phyloP scores from a whole-genome alignment of 345 rosid species.

The Pugionium cornutum region DNA sequence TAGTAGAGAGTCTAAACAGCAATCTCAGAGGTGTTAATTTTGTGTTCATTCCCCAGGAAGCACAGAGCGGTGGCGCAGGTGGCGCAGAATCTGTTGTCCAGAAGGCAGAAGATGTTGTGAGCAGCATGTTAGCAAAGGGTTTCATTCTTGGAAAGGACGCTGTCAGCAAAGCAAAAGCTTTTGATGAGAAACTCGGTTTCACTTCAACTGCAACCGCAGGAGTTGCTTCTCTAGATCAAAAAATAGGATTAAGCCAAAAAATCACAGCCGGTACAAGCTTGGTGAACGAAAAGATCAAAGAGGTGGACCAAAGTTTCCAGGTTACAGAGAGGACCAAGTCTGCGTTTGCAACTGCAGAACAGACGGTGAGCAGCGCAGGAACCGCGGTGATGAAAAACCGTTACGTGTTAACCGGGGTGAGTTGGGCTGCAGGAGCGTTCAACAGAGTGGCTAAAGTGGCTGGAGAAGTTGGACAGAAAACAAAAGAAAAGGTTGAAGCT shows the following conservation, averaged over 20 bases:
- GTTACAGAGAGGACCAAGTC: slow-evolving; percentile 88
- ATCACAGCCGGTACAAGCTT: slow-evolving; percentile 69
- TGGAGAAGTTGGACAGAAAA: slow-evolving; percentile 86
- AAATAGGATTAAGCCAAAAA: slow-evolving; percentile 75
- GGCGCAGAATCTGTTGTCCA: slow-evolving; percentile 57
- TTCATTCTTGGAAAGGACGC: slow-evolving; percentile 87
- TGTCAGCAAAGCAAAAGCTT: slow-evolving; percentile 68
- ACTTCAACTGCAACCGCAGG: slow-evolving; percentile 79
- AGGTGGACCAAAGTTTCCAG: slow-evolving; percentile 87
- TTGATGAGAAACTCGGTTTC: slow-evolving; percentile 80
- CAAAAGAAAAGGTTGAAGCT: slow-evolving; percentile 71
- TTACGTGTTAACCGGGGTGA: slow-evolving; percentile 67
- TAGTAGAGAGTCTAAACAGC: background rate
- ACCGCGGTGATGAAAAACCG: slow-evolving; percentile 84
- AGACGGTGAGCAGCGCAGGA: slow-evolving; percentile 79
- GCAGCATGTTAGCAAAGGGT: slow-evolving; percentile 88
- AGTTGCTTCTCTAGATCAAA: slow-evolving; percentile 76
- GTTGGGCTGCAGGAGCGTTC: slow-evolving; percentile 87
- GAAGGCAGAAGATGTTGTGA: slow-evolving; percentile 93
- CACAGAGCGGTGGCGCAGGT: slow-evolving; percentile 28
- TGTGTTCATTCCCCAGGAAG: slow-evolving; percentile 41
- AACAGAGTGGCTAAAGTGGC: slow-evolving; percentile 80
- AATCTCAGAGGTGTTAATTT: slow-evolving; percentile 4
- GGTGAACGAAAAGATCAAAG: slow-evolving; percentile 77
- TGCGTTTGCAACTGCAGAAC: slow-evolving; percentile 81